Evolutionary conservation across 2,329 filamentous ascomycete genomes (phyloP).

Genomic region (Cercospora janseana): DNA sequence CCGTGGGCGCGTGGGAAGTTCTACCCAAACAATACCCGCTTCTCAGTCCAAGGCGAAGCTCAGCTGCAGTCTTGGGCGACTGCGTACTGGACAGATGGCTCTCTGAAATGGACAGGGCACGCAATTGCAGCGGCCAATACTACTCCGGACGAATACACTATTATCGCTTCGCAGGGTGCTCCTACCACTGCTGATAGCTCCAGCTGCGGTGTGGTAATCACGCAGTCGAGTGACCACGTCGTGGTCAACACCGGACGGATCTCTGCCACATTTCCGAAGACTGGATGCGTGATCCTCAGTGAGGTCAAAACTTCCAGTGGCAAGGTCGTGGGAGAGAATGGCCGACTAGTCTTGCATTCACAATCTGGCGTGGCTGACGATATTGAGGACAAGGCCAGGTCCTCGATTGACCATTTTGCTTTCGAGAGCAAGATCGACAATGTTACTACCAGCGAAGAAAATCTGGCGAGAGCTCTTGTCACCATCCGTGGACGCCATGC

Average conservation of each 20-base stretch:
- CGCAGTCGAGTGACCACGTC: slow-evolving; percentile 30
- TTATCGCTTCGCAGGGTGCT: slow-evolving; percentile 36
- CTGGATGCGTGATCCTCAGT: slow-evolving; percentile 35
- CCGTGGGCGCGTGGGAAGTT: slow-evolving; percentile 42
- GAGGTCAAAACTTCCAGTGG: slow-evolving; percentile 40
- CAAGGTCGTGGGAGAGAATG: slow-evolving; percentile 41
- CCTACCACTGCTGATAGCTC: slow-evolving; percentile 19
- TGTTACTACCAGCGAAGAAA: slow-evolving; percentile 49
- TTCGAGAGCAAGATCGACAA: slow-evolving; percentile 55
- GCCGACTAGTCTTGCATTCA: slow-evolving; percentile 52
- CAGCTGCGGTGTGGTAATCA: slow-evolving; percentile 31
- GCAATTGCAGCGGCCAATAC: slow-evolving; percentile 49
- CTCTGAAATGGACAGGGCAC: slow-evolving; percentile 62
- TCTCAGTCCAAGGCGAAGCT: slow-evolving; percentile 29
- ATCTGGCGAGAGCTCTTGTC: slow-evolving; percentile 48
- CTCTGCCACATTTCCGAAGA: slow-evolving; percentile 37
- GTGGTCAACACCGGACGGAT: slow-evolving; percentile 38
- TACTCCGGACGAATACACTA: slow-evolving; percentile 46
- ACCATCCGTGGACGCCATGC: slow-evolving; percentile 46
- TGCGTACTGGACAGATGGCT: slow-evolving; percentile 60
- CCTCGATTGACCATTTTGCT: slow-evolving; percentile 43
- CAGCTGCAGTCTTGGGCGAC: slow-evolving; percentile 56
- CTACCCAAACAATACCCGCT: slow-evolving; percentile 37
- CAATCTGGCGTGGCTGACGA: slow-evolving; percentile 50
- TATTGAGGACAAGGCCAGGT: slow-evolving; percentile 38